These are phyloP conservation scores for Ramaria rubella DNA, from an alignment of 768 basidiomycete genomes.

Conservation along the genomic window DNA sequence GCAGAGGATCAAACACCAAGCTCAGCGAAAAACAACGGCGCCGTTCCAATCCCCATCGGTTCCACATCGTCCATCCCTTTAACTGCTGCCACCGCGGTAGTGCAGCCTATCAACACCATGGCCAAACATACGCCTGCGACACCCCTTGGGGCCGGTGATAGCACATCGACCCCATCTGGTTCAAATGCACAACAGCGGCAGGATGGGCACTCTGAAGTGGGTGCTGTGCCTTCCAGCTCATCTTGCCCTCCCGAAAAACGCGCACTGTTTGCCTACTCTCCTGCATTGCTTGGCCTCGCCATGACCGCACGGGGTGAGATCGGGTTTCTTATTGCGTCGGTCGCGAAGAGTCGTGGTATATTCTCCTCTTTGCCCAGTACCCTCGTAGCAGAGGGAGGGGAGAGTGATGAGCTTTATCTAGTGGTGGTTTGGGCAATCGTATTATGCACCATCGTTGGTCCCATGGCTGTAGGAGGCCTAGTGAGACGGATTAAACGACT, in stretches of 20 bases:
- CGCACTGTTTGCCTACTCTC: slow-evolving; percentile 18
- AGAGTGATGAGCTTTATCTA: slow-evolving; percentile 38
- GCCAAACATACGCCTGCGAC: neutral
- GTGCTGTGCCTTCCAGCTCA: neutral
- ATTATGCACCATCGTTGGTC: slow-evolving; percentile 47
- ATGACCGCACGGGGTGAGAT: slow-evolving; percentile 69
- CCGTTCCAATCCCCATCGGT: neutral
- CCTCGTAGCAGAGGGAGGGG: slow-evolving; percentile 17
- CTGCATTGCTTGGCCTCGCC: slow-evolving; percentile 43
- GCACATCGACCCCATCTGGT: too few species aligned
- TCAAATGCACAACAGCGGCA: too few species aligned
- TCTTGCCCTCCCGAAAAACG: neutral
- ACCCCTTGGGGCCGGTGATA: neutral
- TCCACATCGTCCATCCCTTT: neutral
- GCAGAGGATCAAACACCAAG: neutral
- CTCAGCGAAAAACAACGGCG: neutral
- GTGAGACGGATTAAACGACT: slow-evolving; percentile 12
- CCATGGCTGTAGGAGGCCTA: slow-evolving; percentile 25
- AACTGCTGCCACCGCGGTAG: neutral
- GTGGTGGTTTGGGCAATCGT: slow-evolving; percentile 54
- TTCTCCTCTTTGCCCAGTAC: slow-evolving; percentile 31
- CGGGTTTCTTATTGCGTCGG: slow-evolving; percentile 50
- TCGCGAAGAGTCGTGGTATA: slow-evolving; percentile 22
- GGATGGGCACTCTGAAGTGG: too few species aligned
- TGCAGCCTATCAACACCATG: neutral